Evolutionary conservation across 371 early-diverging fungal genomes (phyloP), one percentile per base, ranked within the genome.

Genomic region (Apophysomyces variabilis): DNA sequence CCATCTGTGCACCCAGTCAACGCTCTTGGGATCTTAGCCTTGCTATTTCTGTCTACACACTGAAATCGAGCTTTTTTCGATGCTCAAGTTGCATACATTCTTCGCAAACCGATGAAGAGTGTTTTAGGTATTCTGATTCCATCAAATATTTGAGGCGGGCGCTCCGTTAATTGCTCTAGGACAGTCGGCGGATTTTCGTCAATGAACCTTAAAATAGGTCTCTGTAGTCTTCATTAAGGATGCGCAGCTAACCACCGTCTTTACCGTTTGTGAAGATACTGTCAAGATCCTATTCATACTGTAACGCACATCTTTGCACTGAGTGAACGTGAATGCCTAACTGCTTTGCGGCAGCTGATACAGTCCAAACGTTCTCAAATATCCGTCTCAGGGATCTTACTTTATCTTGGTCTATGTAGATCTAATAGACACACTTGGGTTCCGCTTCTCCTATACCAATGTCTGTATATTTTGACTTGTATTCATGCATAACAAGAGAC

Each of bases 321-420:
- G 45, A 35, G 3, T 46, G 16, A 58, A 44, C 37, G 16, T 65
- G 60, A 44, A 65, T 69, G 77, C 91, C 5, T 32, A 65, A 59
- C 60, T 59, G 39, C 3, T 65, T 65, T 8, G 59, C 59, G 14
- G 54, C 65, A 47, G 45, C 45, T 46, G 65, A 58, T 36, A 59
- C 65, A 36, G 59, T 59, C 59, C 11, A 38, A 44, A 18, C 36
- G 11, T 36, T 59, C 65, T 26, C 32, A 26, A 26, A 26, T 3
- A 3, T 26, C 32, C 1, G 3, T 26, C 3, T 26, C 32, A 26
- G 59, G 1, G 2, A 43, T 14, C 43, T 43, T 14, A 43, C 2
- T 43, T 43, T 43, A 65, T 65, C 36, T 35, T 21, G 1, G 41
- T 43, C 43, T 12, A 43, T 43, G 43, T 43, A 43, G 43, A 4